These are phyloP conservation scores for Aspergillus tubingensis DNA, from an alignment of 2,329 filamentous ascomycete genomes.

Conservation along the genomic window DNA sequence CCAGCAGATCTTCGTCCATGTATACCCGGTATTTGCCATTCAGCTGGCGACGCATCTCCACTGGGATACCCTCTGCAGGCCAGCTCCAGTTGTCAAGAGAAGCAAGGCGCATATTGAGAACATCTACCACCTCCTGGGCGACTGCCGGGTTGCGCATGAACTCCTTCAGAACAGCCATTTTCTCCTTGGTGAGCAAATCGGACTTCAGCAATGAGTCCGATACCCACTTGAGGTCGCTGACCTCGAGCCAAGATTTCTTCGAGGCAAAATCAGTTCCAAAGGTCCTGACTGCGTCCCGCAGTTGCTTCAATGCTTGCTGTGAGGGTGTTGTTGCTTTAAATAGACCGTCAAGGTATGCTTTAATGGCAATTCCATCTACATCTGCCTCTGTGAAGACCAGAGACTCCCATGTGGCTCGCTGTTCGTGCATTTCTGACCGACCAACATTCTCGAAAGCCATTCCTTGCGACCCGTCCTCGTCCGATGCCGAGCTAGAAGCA, in stretches of 20 bases:
- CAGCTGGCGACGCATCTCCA: conserved; percentile 56
- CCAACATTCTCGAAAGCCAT: conserved; percentile 52
- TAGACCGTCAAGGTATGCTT: conserved; percentile 53
- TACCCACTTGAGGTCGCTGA: conserved; percentile 44
- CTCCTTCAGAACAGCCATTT: conserved; percentile 53
- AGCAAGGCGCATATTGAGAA: conserved; percentile 58
- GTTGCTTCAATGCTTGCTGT: conserved; percentile 44
- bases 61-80: conserved; percentile 46
- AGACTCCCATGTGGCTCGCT: conserved; percentile 57
- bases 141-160: conserved; percentile 54
- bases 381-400: conserved; percentile 54
- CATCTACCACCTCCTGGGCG: conserved; percentile 56
- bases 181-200: conserved; percentile 56
- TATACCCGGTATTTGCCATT: conserved; percentile 62
- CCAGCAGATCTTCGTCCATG: conserved; percentile 61
- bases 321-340: conserved; percentile 50
- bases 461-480: conserved; percentile 34
- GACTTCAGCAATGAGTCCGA: conserved; percentile 53
- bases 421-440: conserved; percentile 56
- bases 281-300: conserved; percentile 43
- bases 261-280: conserved; percentile 38
- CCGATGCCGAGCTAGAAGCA: conserved; percentile 15
- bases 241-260: conserved; percentile 43
- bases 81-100: conserved; percentile 57
- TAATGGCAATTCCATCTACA: conserved; percentile 50